Percentiles rank a stretch among this genome's conserved stretches.
Evolutionary conservation across 495 filamentous ascomycete genomes (phyloP).

Genomic region (Penicillium argentinense): DNA sequence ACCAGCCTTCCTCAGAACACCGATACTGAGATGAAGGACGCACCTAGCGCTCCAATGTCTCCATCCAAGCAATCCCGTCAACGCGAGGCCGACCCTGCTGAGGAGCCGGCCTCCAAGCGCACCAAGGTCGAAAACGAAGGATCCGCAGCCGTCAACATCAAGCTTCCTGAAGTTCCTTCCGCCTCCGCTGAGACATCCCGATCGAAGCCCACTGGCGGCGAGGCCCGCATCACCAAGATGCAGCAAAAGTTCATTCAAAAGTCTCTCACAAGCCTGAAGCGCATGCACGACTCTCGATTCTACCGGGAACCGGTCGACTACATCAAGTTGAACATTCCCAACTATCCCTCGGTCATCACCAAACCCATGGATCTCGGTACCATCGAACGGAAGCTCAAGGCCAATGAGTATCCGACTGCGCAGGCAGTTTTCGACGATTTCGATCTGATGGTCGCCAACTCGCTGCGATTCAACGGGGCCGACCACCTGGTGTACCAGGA

Average conservation of each 20-base stretch:
- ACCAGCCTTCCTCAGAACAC: conserved; percentile 16
- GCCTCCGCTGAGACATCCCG: not conserved
- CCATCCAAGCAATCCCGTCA: conserved; percentile 63
- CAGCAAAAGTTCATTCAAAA: conserved; percentile 58
- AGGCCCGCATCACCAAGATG: conserved; percentile 45
- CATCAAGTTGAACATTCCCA: conserved; percentile 63
- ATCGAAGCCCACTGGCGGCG: too few species aligned
- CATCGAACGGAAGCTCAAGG: conserved; percentile 78
- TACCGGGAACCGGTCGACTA: conserved; percentile 78
- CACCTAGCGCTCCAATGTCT: conserved; percentile 37
- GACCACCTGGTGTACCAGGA: conserved; percentile 66
- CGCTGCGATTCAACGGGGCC: conserved; percentile 76
- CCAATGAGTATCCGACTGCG: conserved; percentile 60
- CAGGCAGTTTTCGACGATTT: conserved; percentile 71
- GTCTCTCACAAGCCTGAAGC: conserved; percentile 69
- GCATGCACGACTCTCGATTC: conserved; percentile 69
- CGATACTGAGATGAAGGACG: conserved; percentile 46
- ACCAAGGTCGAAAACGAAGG: conserved; percentile 59
- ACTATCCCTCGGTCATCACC: conserved; percentile 68
- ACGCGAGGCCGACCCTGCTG: conserved; percentile 65
- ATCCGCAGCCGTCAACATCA: conserved; percentile 29
- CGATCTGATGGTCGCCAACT: conserved; percentile 71
- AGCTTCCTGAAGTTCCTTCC: conserved; percentile 29
- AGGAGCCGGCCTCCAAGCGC: conserved; percentile 78
- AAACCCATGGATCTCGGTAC: conserved; percentile 80